A percentile compares a stretch with the other conserved stretches of the same genome.
Conservation (phyloP, 208 protist genomes). For the Trypanosoma avium region DNA sequence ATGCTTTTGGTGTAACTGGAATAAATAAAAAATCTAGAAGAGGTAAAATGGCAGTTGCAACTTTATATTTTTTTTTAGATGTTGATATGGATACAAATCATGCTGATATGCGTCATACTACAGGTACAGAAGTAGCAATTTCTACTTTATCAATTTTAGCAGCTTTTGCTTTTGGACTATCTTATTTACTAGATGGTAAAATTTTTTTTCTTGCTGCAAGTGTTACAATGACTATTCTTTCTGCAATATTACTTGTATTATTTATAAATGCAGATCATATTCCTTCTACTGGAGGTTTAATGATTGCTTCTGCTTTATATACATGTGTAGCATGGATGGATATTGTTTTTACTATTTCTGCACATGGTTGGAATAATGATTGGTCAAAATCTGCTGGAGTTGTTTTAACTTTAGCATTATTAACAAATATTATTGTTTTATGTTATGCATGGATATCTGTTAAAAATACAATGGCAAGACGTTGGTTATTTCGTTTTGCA, state of each 20-base stretch:
- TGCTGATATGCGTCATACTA: conserved; percentile 19
- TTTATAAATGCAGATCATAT: conserved; percentile 31
- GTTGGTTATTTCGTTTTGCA: conserved; percentile 20
- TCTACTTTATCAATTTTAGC: conserved; percentile 29
- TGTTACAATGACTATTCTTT: conserved; percentile 34
- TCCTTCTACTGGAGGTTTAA: conserved; percentile 1
- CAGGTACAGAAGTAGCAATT: conserved; percentile 41
- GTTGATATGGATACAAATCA: conserved; percentile 28
- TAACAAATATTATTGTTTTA: conserved; percentile 17
- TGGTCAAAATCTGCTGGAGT: conserved; percentile 27
- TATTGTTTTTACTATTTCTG: conserved; percentile 46
- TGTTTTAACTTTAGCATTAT: conserved; percentile 6
- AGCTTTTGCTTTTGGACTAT: conserved; percentile 46
- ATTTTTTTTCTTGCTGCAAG: conserved; percentile 45
- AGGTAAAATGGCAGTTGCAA: not conserved
- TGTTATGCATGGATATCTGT: conserved; percentile 1
- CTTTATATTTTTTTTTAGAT: conserved; percentile 30
- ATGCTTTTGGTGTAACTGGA: conserved; percentile 14
- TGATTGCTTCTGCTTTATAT: conserved; percentile 6
- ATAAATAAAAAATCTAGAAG: not conserved
- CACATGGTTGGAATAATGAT: conserved; percentile 34
- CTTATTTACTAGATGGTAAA: conserved; percentile 36
- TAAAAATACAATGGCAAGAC: not conserved
- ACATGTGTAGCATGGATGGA: conserved; percentile 50
- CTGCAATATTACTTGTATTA: conserved; percentile 33